Percentiles rank a stretch among this genome's conserved stretches.
These are phyloP conservation scores for Debaryomyces castellii DNA, from an alignment of 805 yeast species.

Conservation along the genomic window DNA sequence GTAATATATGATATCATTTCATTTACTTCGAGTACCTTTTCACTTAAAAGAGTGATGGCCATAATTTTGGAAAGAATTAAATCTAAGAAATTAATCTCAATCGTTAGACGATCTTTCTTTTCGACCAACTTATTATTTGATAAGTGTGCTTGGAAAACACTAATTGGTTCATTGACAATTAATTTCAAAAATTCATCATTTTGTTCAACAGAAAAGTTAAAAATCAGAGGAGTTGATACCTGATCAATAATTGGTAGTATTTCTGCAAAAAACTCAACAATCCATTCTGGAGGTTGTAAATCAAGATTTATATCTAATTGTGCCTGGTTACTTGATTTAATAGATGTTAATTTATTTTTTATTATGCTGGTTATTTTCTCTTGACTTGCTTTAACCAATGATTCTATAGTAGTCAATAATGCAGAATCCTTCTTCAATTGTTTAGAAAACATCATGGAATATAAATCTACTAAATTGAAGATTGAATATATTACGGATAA, in stretches of 20 bases:
- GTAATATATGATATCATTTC: conserved; percentile 34
- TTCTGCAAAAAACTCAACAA: conserved; percentile 61
- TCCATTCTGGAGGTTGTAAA: conserved; percentile 82
- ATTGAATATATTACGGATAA: conserved; percentile 57
- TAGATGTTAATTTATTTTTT: conserved; percentile 29
- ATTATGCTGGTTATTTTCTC: conserved; percentile 25
- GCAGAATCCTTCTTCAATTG: conserved; percentile 22
- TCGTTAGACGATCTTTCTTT: conserved; percentile 39
- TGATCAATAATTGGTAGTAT: conserved; percentile 57
- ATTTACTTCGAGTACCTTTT: conserved; percentile 35
- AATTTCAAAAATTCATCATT: conserved; percentile 37
- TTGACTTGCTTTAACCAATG: conserved; percentile 24
- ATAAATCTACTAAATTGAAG: conserved; percentile 63
- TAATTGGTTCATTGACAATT: conserved; percentile 48
- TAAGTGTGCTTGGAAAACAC: conserved; percentile 35
- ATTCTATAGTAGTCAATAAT: conserved; percentile 22
- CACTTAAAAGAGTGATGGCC: conserved; percentile 39
- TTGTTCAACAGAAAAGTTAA: conserved; percentile 38
- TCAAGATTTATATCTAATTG: conserved; percentile 48
- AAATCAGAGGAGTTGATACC: conserved; percentile 32
- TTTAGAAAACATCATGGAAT: conserved; percentile 65
- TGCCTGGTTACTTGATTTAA: conserved; percentile 36
- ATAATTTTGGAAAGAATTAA: conserved; percentile 54
- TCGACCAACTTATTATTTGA: conserved; percentile 23
- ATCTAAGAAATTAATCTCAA: conserved; percentile 61